Conservation (phyloP, 2,329 filamentous ascomycete genomes). For the Colletotrichum sp. region DNA sequence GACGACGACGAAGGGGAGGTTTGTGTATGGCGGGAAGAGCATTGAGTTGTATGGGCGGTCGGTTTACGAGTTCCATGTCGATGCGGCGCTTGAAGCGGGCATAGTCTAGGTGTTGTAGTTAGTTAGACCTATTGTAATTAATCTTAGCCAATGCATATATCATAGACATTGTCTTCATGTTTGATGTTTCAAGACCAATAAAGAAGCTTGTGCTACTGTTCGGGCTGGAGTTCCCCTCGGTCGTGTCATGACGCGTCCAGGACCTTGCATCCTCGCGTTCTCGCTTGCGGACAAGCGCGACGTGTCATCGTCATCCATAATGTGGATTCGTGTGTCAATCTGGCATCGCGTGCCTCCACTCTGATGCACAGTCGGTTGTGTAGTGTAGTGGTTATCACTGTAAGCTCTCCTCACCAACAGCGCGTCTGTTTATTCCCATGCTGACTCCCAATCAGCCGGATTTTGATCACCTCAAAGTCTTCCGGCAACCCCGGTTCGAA, state of each 20-base stretch:
- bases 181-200: fast-evolving
- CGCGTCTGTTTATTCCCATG: not conserved
- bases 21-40: conserved; percentile 3
- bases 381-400: conserved; percentile 23
- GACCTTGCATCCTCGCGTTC: not conserved
- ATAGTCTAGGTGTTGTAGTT: not conserved
- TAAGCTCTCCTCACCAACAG: not conserved
- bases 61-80: conserved; percentile 13
- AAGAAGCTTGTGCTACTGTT: not conserved
- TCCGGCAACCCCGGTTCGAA: conserved; percentile 22
- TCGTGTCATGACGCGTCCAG: not conserved
- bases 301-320: not conserved
- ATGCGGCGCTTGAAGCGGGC: not conserved
- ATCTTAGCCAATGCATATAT: not conserved
- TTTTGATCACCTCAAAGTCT: conserved; percentile 1
- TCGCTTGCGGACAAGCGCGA: not conserved
- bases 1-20: conserved; percentile 3
- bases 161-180: not conserved
- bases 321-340: not conserved
- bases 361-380: not conserved
- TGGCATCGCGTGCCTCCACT: conserved; percentile 7
- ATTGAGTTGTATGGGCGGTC: conserved; percentile 2
- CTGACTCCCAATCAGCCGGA: conserved; percentile 1
- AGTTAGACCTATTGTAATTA: not conserved
- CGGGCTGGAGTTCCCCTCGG: not conserved